Evolutionary conservation across 805 yeast species (phyloP).

Genomic region (Metschnikowia proteae): DNA sequence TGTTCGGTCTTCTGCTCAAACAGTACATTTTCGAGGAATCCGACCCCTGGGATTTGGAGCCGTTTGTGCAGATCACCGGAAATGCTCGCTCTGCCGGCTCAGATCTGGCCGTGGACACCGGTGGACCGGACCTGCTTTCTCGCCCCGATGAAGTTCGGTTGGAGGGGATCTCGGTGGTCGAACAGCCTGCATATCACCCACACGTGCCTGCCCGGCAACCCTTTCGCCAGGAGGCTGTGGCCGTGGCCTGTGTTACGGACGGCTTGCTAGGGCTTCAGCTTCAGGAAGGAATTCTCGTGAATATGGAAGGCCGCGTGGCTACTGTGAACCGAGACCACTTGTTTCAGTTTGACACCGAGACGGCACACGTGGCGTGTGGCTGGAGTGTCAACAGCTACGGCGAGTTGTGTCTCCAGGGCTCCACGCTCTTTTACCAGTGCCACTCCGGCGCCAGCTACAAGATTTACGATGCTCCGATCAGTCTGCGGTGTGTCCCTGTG

Average conservation of each 20-base stretch:
- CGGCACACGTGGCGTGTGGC: slow-evolving; percentile 15
- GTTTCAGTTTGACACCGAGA: slow-evolving; percentile 35
- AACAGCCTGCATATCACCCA: background rate
- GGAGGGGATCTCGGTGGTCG: slow-evolving; percentile 1
- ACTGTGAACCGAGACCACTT: slow-evolving; percentile 37
- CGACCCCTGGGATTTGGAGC: background rate
- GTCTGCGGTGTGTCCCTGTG: slow-evolving; percentile 35
- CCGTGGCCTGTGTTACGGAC: slow-evolving; percentile 13
- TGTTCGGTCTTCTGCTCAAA: slow-evolving; percentile 35
- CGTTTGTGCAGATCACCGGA: background rate
- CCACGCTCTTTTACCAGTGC: slow-evolving; percentile 33
- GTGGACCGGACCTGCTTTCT: background rate
- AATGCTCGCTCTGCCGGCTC: background rate
- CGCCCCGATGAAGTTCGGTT: background rate
- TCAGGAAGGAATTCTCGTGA: slow-evolving; percentile 29
- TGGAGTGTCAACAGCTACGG: slow-evolving; percentile 37
- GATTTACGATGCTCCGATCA: slow-evolving; percentile 33
- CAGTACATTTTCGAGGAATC: slow-evolving; percentile 19
- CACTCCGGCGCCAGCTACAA: slow-evolving; percentile 39
- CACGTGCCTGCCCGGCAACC: background rate
- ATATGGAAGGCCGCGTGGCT: slow-evolving; percentile 32
- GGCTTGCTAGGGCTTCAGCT: slow-evolving; percentile 25
- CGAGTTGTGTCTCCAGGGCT: slow-evolving; percentile 21
- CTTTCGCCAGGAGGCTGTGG: background rate
- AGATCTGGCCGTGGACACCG: no score